These are phyloP conservation scores for Teunomyces tritomae DNA, from an alignment of 805 yeast species.

Conservation along the genomic window DNA sequence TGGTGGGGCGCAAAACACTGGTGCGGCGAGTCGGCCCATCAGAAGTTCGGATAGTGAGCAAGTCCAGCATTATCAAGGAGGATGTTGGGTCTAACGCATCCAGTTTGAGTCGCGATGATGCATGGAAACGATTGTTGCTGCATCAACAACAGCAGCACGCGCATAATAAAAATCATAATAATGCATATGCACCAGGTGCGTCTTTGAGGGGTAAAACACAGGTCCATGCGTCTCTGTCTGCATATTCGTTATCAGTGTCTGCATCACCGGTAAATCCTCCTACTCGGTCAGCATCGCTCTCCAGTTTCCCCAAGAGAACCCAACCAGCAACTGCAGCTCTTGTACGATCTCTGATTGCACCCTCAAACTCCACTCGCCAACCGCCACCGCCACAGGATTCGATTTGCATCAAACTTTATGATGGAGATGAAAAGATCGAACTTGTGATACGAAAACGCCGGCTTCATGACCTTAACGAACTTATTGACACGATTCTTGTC, in stretches of 20 bases:
- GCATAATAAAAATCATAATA: neutral
- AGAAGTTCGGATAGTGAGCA: neutral
- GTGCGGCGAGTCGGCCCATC: neutral
- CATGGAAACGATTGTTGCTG: neutral
- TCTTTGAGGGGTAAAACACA: neutral
- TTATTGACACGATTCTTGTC: constrained; percentile 14
- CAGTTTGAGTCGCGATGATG: neutral
- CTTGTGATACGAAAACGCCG: constrained; percentile 15
- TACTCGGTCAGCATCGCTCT: neutral
- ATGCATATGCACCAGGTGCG: neutral
- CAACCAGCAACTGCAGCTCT: neutral
- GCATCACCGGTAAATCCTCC: neutral
- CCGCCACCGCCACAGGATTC: neutral
- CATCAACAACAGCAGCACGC: neutral
- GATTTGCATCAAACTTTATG: constrained; percentile 7
- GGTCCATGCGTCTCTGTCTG: neutral
- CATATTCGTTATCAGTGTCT: neutral
- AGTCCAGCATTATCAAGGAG: neutral
- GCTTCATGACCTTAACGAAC: constrained; percentile 14
- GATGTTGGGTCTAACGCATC: neutral
- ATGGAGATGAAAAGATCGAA: constrained; percentile 7
- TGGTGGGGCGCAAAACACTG: neutral
- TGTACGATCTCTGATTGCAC: neutral
- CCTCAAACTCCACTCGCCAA: neutral
- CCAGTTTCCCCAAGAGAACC: neutral